A percentile compares a stretch with the other conserved stretches of the same genome.
Evolutionary conservation across 257 asterid species (phyloP).

Genomic region (Solanum paucissectum): DNA sequence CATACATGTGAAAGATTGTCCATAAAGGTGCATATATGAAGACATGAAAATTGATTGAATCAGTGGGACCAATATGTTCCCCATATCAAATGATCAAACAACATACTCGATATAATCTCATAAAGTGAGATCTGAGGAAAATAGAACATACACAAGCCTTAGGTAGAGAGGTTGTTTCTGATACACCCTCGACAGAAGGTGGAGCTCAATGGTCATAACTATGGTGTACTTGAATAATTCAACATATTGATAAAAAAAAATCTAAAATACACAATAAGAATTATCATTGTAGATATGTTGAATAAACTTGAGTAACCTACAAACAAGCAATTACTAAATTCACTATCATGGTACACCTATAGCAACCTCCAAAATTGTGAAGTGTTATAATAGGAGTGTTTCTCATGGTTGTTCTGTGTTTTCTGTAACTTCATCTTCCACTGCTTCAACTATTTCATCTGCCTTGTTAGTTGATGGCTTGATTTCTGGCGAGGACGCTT

Average conservation of each 20-base stretch:
- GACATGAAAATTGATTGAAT: not conserved
- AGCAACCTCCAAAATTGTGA: not conserved
- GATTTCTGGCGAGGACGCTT: not conserved
- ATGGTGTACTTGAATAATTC: not conserved
- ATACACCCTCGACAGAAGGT: too few species aligned
- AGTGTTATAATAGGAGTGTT: not conserved
- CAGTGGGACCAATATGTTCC: not conserved
- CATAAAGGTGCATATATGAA: not conserved
- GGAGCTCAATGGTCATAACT: not conserved
- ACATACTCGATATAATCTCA: rapidly evolving
- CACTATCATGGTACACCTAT: not conserved
- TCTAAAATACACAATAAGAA: not conserved
- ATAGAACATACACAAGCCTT: rapidly evolving
- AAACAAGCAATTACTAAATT: not conserved
- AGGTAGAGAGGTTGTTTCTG: not conserved
- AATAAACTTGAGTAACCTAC: not conserved
- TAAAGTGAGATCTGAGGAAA: not conserved
- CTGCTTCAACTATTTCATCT: slow-evolving; percentile 8
- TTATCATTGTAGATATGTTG: not conserved
- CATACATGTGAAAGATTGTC: not conserved
- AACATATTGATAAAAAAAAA: not conserved
- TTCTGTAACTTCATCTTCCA: slow-evolving; percentile 11
- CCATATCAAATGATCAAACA: not conserved
- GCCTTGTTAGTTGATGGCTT: slow-evolving; percentile 10
- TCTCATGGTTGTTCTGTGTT: slow-evolving; percentile 1